phyloP scores from a whole-genome alignment of 176 grass and related monocot species.

The Triticum urartu region DNA sequence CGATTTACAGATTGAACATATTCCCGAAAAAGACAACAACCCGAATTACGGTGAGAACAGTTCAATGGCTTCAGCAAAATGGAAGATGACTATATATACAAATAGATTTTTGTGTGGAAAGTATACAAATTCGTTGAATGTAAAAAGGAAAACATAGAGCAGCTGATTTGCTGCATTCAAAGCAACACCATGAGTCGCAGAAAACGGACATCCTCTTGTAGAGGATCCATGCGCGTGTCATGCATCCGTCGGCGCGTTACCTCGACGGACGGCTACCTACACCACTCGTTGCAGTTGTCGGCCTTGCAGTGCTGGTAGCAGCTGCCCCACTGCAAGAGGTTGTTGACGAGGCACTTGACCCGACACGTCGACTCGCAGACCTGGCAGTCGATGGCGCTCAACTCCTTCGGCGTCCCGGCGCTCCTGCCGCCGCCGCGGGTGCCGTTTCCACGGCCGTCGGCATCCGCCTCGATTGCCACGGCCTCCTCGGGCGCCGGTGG shows the following conservation, averaged over 20 bases:
- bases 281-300: conserved; percentile 64
- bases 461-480: background rate
- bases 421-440: background rate
- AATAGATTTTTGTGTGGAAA: too few relatives aligned
- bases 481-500: conserved; percentile 23
- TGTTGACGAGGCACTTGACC: conserved; percentile 55
- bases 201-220: too few relatives aligned
- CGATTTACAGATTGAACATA: too few relatives aligned
- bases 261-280: conserved; percentile 2
- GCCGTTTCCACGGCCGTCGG: background rate
- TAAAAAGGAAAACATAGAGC: background rate
- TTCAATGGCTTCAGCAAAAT: too few relatives aligned
- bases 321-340: conserved; percentile 50
- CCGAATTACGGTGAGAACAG: too few relatives aligned
- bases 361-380: conserved; percentile 58
- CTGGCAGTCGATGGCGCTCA: conserved; percentile 55
- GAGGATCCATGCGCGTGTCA: background rate
- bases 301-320: conserved; percentile 49
- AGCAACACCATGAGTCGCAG: too few relatives aligned
- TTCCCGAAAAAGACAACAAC: too few relatives aligned
- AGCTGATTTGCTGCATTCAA: background rate
- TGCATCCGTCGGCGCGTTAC: background rate
- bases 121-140: too few relatives aligned
- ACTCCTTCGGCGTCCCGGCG: background rate
- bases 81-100: too few relatives aligned